Percentiles rank a stretch among this genome's conserved stretches.
These are phyloP conservation scores for Fraxinus velutina DNA, from an alignment of 305 asterid genomes.

Conservation along the genomic window DNA sequence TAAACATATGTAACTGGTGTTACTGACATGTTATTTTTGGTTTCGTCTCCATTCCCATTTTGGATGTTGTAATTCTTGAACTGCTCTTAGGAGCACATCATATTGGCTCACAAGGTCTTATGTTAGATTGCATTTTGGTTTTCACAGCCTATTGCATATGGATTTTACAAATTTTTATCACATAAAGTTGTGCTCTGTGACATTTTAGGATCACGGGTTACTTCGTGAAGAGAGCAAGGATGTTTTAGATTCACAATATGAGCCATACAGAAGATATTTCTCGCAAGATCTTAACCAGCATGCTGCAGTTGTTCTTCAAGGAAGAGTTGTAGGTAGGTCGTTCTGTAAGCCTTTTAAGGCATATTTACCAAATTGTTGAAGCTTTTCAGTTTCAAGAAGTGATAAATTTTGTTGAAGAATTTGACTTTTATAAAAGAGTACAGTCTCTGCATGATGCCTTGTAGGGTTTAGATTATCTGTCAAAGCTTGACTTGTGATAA, in stretches of 20 bases:
- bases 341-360: constrained; percentile 9
- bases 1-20: constrained; percentile 10
- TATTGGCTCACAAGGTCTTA: constrained; percentile 6
- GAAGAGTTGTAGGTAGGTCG: constrained; percentile 80
- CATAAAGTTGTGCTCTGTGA: constrained; percentile 8
- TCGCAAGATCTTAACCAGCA: constrained; percentile 90
- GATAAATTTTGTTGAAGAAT: neutral
- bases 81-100: neutral
- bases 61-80: neutral
- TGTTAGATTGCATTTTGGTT: constrained; percentile 14
- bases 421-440: neutral
- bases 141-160: neutral
- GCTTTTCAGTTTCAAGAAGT: neutral
- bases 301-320: constrained; percentile 96
- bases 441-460: neutral
- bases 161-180: constrained; percentile 9
- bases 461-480: neutral
- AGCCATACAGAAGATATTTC: constrained; percentile 76
- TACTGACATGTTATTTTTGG: neutral
- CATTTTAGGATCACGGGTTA: constrained; percentile 82
- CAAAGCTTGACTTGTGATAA: neutral
- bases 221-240: constrained; percentile 56
- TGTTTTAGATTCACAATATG: constrained; percentile 69
- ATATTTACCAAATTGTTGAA: neutral
- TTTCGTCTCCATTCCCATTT: neutral